Percentiles rank a stretch among this genome's conserved stretches.
These are phyloP conservation scores for Laburnicola sp. DNA, from an alignment of 2,329 filamentous ascomycete species.

Conservation along the genomic window DNA sequence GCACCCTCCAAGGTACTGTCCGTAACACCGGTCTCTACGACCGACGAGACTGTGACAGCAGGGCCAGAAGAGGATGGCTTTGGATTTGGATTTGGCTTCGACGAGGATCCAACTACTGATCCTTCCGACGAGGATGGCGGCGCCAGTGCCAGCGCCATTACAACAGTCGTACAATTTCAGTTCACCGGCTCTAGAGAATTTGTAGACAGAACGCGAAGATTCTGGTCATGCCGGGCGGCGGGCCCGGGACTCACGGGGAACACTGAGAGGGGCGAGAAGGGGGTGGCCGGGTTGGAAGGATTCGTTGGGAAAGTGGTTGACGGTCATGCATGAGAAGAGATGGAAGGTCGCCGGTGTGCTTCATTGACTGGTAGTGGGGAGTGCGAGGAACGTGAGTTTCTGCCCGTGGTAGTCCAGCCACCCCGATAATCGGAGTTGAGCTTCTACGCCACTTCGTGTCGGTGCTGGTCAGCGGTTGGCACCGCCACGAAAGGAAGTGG, in stretches of 20 bases:
- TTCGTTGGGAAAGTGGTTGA: slow-evolving; percentile 66
- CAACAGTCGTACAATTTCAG: slow-evolving; percentile 64
- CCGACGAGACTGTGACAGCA: slow-evolving; percentile 21
- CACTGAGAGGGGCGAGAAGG: slow-evolving; percentile 54
- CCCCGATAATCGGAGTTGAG: no score
- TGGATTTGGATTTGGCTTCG: slow-evolving; percentile 59
- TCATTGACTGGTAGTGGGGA: no score
- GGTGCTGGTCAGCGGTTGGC: no score
- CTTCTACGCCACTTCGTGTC: no score
- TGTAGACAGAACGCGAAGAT: slow-evolving; percentile 72
- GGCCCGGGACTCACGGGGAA: slow-evolving; percentile 61
- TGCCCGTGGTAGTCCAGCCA: no score
- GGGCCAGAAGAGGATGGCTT: slow-evolving; percentile 50
- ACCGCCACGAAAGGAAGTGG: no score
- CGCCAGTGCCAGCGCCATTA: slow-evolving; percentile 43
- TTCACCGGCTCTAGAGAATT: slow-evolving; percentile 72
- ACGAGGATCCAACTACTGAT: slow-evolving; percentile 51
- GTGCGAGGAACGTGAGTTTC: no score
- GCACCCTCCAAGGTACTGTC: slow-evolving; percentile 75
- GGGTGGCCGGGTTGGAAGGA: slow-evolving; percentile 66
- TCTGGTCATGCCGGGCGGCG: slow-evolving; percentile 71
- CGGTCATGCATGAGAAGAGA: neutral
- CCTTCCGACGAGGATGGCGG: slow-evolving; percentile 27
- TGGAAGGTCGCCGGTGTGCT: neutral
- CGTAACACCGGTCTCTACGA: slow-evolving; percentile 33